Evolutionary conservation across 2,329 filamentous ascomycete genomes (phyloP), one percentile per base, ranked within the genome.

Genomic region (Fusarium nisikadoi): DNA sequence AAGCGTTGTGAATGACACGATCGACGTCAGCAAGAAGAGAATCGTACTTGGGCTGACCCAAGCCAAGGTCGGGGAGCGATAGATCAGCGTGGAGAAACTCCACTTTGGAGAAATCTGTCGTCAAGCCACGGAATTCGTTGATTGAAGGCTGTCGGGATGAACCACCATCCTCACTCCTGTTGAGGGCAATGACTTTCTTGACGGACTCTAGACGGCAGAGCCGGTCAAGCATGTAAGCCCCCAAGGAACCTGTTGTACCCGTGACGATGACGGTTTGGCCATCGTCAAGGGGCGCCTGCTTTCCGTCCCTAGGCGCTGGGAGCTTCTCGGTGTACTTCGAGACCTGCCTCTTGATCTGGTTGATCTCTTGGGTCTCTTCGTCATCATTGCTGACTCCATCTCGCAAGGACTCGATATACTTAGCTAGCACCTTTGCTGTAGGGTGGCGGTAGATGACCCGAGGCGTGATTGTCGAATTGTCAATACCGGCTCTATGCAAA

Each of bases 1-100:
- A 67, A 0, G 64, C 64, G 19, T 67, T 67, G 9, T 67, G 64
- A 3, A 67, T 23, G 1, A 67, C 41, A 2, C 62, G 41, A 23
- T 67, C 64, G 6, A 31, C 62, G 3, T 9, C 19, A 0, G 12
- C 6, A 4, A 67, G 36, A 16, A 67, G 41, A 13, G 8, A 1
- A 2, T 25, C 0, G 5, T 67, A 67, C 19, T 53, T 67, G 8
- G 20, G 8, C 6, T 47, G 3, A 1, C 41, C 54, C 0, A 67
- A 11, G 0, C 46, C 46, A 1, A 61, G 27, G 2, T 67, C 54
- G 0, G 62, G n/a, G 5, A 61, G 36, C 0, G 64, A 67, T 0
- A 67, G 2, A 5, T 67, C 36, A 0, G 35, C 35, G 0, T n/a
- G 36, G 1, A 67, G 35, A 0, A 62, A 67, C 17, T 38, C 46